Percentiles rank a stretch among this genome's conserved stretches.
Conservation (phyloP, 306 rosid species). For the Begonia masoniana region DNA sequence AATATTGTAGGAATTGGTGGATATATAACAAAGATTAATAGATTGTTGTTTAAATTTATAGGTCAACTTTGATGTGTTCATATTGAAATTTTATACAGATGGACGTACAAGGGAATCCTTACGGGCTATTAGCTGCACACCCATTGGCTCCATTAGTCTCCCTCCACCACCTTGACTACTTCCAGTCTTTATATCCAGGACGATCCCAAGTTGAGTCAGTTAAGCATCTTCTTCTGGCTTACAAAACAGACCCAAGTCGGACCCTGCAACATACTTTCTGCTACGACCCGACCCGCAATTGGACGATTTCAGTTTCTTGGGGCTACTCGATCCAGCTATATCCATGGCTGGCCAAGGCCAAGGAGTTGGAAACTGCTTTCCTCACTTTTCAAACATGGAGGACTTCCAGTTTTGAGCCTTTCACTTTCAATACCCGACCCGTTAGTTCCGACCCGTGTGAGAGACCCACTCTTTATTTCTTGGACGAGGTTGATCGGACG, state of each 20-base stretch:
- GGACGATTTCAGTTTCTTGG: conserved; percentile 75
- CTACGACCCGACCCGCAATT: conserved; percentile 39
- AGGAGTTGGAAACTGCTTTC: conserved; percentile 29
- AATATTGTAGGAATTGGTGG: too few species aligned
- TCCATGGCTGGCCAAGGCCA: conserved; percentile 28
- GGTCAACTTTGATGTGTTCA: too few species aligned
- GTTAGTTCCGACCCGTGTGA: conserved; percentile 20
- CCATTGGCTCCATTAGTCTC: conserved; percentile 68
- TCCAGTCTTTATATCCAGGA: conserved; percentile 41
- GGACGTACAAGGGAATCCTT: conserved; percentile 48
- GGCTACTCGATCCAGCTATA: conserved; percentile 47
- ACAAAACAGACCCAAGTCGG: conserved; percentile 46
- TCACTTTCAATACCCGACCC: conserved; percentile 40
- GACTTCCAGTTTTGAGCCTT: conserved; percentile 20
- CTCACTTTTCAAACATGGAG: conserved; percentile 46
- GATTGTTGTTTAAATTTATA: too few species aligned
- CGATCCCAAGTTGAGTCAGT: conserved; percentile 17
- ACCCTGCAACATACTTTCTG: conserved; percentile 39
- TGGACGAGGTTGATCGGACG: conserved; percentile 27
- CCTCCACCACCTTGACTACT: conserved; percentile 56
- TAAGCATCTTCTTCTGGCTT: conserved; percentile 6
- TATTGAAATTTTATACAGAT: conserved; percentile 14
- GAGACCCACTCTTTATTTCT: conserved; percentile 23
- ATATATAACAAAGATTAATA: too few species aligned
- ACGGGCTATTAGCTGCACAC: conserved; percentile 58